These are phyloP conservation scores for Aphanomyces invadans DNA, from an alignment of 352 stramenopile genomes.

Conservation along the genomic window DNA sequence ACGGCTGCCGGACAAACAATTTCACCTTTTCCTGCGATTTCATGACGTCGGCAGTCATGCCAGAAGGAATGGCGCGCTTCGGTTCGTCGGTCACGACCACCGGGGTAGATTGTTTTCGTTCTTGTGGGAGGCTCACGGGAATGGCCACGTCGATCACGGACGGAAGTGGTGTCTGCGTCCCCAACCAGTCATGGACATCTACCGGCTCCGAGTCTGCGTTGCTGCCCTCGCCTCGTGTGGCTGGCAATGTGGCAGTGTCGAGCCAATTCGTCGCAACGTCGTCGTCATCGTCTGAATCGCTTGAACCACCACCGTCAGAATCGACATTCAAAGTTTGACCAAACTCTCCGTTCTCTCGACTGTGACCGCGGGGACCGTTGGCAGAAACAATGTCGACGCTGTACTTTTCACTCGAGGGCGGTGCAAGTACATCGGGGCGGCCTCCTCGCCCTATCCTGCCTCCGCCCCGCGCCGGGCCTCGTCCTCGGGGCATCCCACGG, in stretches of 20 bases:
- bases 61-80: background rate
- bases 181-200: constrained; percentile 5
- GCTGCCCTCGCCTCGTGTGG: background rate
- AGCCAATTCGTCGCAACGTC: constrained; percentile 3
- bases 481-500: background rate
- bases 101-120: background rate
- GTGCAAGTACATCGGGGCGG: background rate
- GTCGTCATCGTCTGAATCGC: background rate
- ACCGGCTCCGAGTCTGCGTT: background rate
- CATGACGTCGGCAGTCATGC: background rate
- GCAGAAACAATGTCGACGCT: background rate
- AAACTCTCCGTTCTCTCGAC: background rate
- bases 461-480: background rate
- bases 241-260: background rate
- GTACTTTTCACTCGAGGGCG: background rate
- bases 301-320: background rate
- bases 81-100: background rate
- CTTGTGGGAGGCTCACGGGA: background rate
- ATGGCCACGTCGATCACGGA: background rate
- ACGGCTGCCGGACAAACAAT: background rate
- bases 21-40: background rate
- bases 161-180: background rate
- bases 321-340: constrained; percentile 1
- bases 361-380: too few relatives aligned
- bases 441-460: background rate